Evolutionary conservation across 768 basidiomycete genomes (phyloP).

Genomic region (Solioccasus polychromus): DNA sequence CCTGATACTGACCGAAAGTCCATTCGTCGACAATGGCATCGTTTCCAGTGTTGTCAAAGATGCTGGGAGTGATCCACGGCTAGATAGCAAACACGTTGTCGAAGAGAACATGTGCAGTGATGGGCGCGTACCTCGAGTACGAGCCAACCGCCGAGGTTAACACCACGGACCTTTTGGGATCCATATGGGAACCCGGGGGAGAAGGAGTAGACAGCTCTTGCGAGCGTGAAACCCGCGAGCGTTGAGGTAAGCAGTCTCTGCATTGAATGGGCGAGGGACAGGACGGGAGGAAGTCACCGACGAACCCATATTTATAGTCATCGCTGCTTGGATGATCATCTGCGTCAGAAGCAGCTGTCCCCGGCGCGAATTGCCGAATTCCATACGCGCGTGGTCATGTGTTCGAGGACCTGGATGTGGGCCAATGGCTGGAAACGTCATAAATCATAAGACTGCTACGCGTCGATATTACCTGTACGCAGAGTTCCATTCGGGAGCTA

Average conservation of each 20-base stretch:
- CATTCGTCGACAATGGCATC: conserved; percentile 68
- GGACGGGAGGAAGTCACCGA: background rate
- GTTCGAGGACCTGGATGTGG: no score
- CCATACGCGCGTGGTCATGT: conserved; percentile 7
- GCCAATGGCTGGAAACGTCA: no score
- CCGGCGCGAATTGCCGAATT: conserved; percentile 1
- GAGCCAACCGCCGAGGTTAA: conserved; percentile 75
- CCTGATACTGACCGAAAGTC: conserved; percentile 69
- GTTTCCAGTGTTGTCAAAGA: conserved; percentile 59
- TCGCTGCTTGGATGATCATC: background rate
- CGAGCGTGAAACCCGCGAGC: conserved; percentile 30
- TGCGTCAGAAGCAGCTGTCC: background rate
- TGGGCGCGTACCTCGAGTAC: conserved; percentile 43
- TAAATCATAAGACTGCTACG: background rate
- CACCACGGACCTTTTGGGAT: conserved; percentile 70
- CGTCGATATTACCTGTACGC: conserved; percentile 6
- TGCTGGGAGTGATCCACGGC: conserved; percentile 80
- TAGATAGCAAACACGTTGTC: conserved; percentile 43
- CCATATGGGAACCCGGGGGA: conserved; percentile 71
- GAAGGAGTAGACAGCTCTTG: conserved; percentile 31
- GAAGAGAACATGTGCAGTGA: background rate
- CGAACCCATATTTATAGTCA: conserved; percentile 18
- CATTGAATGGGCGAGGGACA: conserved; percentile 1
- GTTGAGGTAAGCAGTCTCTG: conserved; percentile 9
- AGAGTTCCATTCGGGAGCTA: conserved; percentile 16